phyloP scores from a whole-genome alignment of 805 yeast species.

The Metschnikowia lunata region DNA sequence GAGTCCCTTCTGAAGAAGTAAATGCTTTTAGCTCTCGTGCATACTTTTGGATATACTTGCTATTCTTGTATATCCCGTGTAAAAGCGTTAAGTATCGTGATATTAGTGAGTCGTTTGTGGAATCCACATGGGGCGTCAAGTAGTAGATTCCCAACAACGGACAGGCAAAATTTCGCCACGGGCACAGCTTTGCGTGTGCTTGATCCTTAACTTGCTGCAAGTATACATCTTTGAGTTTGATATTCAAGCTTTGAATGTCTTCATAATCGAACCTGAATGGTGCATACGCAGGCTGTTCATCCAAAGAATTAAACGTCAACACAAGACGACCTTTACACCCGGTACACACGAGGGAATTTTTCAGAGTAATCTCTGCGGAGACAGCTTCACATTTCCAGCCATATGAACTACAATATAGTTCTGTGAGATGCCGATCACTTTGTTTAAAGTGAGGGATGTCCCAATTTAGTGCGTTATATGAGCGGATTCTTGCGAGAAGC shows the following conservation, averaged over 20 bases:
- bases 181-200: slow-evolving; percentile 31
- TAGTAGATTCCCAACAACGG: slow-evolving; percentile 34
- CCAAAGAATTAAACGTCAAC: slow-evolving; percentile 23
- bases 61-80: slow-evolving; percentile 26
- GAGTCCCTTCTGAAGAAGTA: neutral
- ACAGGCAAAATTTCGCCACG: slow-evolving; percentile 35
- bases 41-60: slow-evolving; percentile 3
- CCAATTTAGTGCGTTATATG: slow-evolving; percentile 49
- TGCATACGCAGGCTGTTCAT: slow-evolving; percentile 11
- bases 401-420: slow-evolving; percentile 44
- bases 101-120: slow-evolving; percentile 28
- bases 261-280: slow-evolving; percentile 13
- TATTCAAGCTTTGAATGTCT: slow-evolving; percentile 25
- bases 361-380: slow-evolving; percentile 18
- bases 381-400: slow-evolving; percentile 51
- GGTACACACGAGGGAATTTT: slow-evolving; percentile 33
- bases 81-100: slow-evolving; percentile 26
- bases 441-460: slow-evolving; percentile 22
- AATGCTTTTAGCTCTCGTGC: slow-evolving; percentile 1
- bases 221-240: slow-evolving; percentile 23
- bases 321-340: slow-evolving; percentile 28
- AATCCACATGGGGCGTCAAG: slow-evolving; percentile 27
- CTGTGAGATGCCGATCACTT: slow-evolving; percentile 29
- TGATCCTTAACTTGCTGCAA: slow-evolving; percentile 18
- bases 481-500: slow-evolving; percentile 38